Evolutionary conservation across 2,329 filamentous ascomycete genomes (phyloP), one percentile per base, ranked within the genome.

Genomic region (Botrytis fragariae): DNA sequence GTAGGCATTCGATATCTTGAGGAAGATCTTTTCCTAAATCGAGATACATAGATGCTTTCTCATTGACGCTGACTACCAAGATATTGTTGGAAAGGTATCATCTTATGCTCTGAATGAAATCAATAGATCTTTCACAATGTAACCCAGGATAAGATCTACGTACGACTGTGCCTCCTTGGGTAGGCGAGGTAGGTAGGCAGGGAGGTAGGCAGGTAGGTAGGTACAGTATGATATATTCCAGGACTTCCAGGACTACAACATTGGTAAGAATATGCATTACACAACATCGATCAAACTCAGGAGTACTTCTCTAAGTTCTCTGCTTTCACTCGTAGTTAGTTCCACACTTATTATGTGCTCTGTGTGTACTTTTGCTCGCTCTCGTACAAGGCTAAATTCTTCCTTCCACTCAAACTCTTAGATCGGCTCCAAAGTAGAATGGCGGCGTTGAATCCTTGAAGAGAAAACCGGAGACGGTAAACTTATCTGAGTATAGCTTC

Each of bases 401-500:
- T 37, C 20, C 44, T 48, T 65, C 29, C 62, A 48, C 14, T 32
- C 62, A 25, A 25, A 54, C 6, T 22, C 35, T 32, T 18, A 25
- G 25, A 37, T 54, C 35, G 64, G 45, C 18, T 68, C 35, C 25
- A 39, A 68, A 54, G 64, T 54, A 29, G 45, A 29, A n/a, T 54
- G 64, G 32, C 35, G 45, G 64, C 37, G 54, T n/a, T 25, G 65
- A 42, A 68, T 35, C 64, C 45, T 39, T 68, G 64, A 42, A 68
- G 22, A 18, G 45, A 39, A 68, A 67, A 68, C 9, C 64, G 64
- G 64, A 54, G 64, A 68, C 45, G 35, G 35, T 54, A 54, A 54
- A 68, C 64, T 39, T 22, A 68, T 57, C 35, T 42, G 35, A 37
- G 65, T 57, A 39, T 68, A 37, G 65, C 65, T 57, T 68, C 65